Conservation (phyloP, 345 rosid genomes). For the Syzygium grande region DNA sequence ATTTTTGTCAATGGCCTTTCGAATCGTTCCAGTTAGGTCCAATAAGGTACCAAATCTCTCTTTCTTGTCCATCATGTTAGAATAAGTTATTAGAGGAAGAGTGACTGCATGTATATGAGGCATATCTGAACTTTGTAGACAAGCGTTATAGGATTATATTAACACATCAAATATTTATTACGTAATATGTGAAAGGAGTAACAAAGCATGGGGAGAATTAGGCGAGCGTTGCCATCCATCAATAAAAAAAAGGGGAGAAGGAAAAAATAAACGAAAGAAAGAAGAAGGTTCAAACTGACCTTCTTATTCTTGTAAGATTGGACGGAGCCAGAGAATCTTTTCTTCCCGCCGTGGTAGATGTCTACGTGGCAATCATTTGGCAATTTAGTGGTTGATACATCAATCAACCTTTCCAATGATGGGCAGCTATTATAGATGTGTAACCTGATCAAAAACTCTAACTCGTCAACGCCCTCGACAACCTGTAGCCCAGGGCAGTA, state of each 20-base stretch:
- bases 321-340: accelerated
- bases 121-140: not conserved
- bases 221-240: not conserved
- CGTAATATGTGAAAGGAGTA: no score
- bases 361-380: accelerated
- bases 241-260: not conserved
- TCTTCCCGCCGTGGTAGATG: accelerated
- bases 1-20: not conserved
- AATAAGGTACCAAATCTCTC: no score
- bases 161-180: no score
- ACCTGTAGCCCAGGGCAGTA: accelerated
- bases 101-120: no score
- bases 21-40: not conserved
- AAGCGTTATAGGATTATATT: not conserved
- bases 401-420: not conserved
- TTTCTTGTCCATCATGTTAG: no score
- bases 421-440: accelerated
- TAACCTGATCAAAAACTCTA: accelerated
- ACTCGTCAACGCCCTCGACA: not conserved
- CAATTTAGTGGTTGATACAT: not conserved
- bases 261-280: not conserved
- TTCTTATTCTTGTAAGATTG: not conserved
- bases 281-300: not conserved
- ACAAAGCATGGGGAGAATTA: not conserved
- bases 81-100: no score